These are phyloP conservation scores for Aciculoconidium aculeatum DNA, from an alignment of 805 yeast species.

Conservation along the genomic window DNA sequence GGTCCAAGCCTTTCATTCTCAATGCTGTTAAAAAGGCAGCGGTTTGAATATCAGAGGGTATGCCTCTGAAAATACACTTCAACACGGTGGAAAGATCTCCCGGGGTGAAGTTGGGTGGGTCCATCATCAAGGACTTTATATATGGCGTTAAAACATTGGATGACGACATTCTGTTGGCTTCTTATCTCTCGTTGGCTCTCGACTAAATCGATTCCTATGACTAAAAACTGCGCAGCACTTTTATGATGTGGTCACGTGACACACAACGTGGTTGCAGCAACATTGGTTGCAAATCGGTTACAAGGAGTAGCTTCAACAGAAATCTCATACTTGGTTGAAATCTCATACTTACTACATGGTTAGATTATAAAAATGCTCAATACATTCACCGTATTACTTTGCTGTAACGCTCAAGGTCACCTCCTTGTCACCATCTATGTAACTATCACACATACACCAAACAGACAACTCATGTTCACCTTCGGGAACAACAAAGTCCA, in stretches of 20 bases:
- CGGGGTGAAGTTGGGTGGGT: constrained; percentile 60
- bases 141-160: constrained; percentile 44
- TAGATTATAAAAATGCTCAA: too few species aligned
- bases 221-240: too few species aligned
- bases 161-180: constrained; percentile 6
- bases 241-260: too few species aligned
- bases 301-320: too few species aligned
- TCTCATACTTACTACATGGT: too few species aligned
- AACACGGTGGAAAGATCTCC: constrained; percentile 62
- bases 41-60: constrained; percentile 62
- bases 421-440: constrained; percentile 90
- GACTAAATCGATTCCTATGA: neutral
- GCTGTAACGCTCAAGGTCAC: constrained; percentile 38
- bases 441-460: constrained; percentile 90
- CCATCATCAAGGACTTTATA: constrained; percentile 56
- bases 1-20: constrained; percentile 70
- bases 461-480: constrained; percentile 62
- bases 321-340: too few species aligned
- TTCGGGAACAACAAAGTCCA: constrained; percentile 54
- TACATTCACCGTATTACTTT: neutral
- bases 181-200: too few species aligned
- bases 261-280: too few species aligned
- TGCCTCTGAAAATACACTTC: constrained; percentile 51
- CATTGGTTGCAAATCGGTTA: too few species aligned
- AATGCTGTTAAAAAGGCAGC: constrained; percentile 78